Evolutionary conservation across 176 grass and related monocot genomes (phyloP), one percentile per base, ranked within the genome.

Genomic region (Bonia amplexicaulis): DNA sequence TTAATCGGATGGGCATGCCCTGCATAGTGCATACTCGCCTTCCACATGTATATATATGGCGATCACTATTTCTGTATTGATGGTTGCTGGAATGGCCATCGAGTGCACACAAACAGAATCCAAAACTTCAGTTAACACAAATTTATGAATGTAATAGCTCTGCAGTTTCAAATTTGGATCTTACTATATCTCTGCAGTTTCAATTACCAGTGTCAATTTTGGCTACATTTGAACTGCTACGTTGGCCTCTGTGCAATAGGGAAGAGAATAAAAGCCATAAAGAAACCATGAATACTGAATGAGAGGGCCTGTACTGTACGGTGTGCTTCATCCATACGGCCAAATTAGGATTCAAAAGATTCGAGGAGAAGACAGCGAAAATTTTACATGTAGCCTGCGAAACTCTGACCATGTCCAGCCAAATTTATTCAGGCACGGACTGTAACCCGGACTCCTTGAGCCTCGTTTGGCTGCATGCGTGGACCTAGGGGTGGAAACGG

Each of bases 271-370:
- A 6, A 62, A 58, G 11, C 6, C 10, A 58, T 13, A 15, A 72
- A 82, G 66, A 71, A 47, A 55, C 40, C 11, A 74, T 26, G 67
- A 23, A 4, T 33, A 35, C 39, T 61, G 29, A 69, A 77, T 66
- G 49, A 60, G 79, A 86, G 60, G 4, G 54, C 40, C 42, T 22
- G 12, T 19, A 66, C 16, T 72, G 20, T 52, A 17, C 58, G 20
- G 2, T 52, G 35, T 74, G 52, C 76, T 61, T n/a, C 53, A 40
- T 80, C 76, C 85, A 66, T 82, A 35, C 47, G 37, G 59, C 22
- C 81, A 80, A 89, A 80, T 59, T 84, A 84, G 37, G 74, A 39
- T 85, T 89, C 82, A 89, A 73, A 84, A 27, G 66, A 73, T 79
- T 79, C 66, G 14, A 35, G 26, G 66, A 46, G 1, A 53, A 44